These are phyloP conservation scores for Mycena epipterygia DNA, from an alignment of 768 basidiomycete genomes.

Conservation along the genomic window DNA sequence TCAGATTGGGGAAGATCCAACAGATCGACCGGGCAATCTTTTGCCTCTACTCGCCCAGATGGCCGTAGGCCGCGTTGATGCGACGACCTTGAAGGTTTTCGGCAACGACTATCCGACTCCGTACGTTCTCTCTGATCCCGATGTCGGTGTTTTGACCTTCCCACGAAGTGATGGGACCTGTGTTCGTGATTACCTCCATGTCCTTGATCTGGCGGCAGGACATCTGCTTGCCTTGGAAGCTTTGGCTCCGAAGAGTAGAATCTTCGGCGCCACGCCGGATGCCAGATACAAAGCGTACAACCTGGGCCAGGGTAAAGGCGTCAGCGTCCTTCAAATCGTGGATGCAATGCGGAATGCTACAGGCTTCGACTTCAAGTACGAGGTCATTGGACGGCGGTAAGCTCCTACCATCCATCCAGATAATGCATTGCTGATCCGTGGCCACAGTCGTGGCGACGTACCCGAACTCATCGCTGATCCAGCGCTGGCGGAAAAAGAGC, in stretches of 20 bases:
- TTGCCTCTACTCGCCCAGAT: slow-evolving; percentile 95
- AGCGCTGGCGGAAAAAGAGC: slow-evolving; percentile 88
- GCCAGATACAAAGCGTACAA: slow-evolving; percentile 94
- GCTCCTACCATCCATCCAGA: slow-evolving; percentile 48
- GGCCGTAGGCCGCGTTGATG: slow-evolving; percentile 89
- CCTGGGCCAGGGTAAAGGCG: slow-evolving; percentile 92
- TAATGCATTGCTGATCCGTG: slow-evolving; percentile 18
- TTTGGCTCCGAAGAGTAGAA: slow-evolving; percentile 68
- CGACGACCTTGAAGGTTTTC: slow-evolving; percentile 83
- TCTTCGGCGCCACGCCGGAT: slow-evolving; percentile 69
- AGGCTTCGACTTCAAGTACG: slow-evolving; percentile 88
- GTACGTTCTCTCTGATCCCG: slow-evolving; percentile 55
- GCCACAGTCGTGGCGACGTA: slow-evolving; percentile 87
- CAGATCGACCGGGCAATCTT: slow-evolving; percentile 94
- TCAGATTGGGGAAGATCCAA: slow-evolving; percentile 94
- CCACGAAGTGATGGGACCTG: slow-evolving; percentile 89
- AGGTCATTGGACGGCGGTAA: slow-evolving; percentile 91
- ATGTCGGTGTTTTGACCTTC: slow-evolving; percentile 3
- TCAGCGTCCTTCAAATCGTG: slow-evolving; percentile 94
- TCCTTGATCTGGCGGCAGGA: slow-evolving; percentile 95
- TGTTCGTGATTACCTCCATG: slow-evolving; percentile 95
- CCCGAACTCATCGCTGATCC: slow-evolving; percentile 98
- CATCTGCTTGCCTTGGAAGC: slow-evolving; percentile 94
- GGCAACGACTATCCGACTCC: slow-evolving; percentile 97
- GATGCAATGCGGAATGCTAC: slow-evolving; percentile 95